Conservation (phyloP, 2,329 filamentous ascomycete species). For the Madurella fahalii region DNA sequence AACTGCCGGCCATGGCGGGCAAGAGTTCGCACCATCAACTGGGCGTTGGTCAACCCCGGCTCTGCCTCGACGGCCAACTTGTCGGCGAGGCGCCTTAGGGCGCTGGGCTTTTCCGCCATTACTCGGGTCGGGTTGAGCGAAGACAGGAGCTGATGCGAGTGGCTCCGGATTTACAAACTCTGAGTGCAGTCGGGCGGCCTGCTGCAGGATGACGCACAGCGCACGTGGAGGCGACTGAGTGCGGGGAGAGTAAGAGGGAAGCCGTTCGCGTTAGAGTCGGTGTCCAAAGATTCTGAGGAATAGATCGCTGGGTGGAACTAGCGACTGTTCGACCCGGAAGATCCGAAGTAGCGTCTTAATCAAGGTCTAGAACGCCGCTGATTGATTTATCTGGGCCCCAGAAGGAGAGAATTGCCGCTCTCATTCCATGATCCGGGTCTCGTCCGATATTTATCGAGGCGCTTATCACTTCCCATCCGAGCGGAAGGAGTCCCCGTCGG, state of each 20-base stretch:
- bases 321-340: not conserved
- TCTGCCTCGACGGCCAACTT: conserved; percentile 72
- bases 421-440: not conserved
- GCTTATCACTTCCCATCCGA: conserved; percentile 5
- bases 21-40: conserved; percentile 63
- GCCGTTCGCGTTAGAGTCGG: not conserved
- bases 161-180: not conserved
- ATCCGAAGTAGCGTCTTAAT: not conserved
- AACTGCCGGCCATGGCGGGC: not conserved
- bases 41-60: conserved; percentile 69
- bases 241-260: not conserved
- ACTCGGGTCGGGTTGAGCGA: conserved; percentile 4
- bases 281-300: not conserved
- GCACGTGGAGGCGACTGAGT: not conserved
- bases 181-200: not conserved
- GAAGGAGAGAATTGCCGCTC: not conserved
- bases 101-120: conserved; percentile 33
- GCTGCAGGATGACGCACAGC: conserved; percentile 7
- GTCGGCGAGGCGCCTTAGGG: conserved; percentile 41
- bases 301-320: not conserved
- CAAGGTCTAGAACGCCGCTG: too few relatives aligned
- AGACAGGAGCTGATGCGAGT: not conserved
- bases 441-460: not conserved
- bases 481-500: not conserved
- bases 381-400: not conserved